phyloP scores from a whole-genome alignment of 2,329 filamentous ascomycete species.

The Beauveria medogensis region DNA sequence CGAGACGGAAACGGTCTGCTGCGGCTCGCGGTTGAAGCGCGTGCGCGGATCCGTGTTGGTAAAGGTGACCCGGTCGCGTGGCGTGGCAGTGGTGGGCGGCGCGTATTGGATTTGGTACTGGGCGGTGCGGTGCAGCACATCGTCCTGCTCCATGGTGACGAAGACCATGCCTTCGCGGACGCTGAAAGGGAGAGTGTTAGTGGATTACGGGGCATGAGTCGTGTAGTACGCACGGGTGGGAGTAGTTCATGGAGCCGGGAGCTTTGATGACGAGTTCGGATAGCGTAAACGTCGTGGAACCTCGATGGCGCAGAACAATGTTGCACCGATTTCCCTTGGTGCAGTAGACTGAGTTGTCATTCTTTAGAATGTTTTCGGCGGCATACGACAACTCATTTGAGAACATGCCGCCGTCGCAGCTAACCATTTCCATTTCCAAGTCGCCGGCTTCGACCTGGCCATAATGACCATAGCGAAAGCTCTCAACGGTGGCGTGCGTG shows the following conservation, averaged over 20 bases:
- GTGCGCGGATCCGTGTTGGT: not conserved
- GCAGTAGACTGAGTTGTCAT: slow-evolving; percentile 81
- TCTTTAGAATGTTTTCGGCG: slow-evolving; percentile 73
- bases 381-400: slow-evolving; percentile 56
- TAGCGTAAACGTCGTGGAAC: slow-evolving; percentile 70
- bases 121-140: slow-evolving; percentile 63
- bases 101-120: slow-evolving; percentile 67
- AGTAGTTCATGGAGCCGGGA: slow-evolving; percentile 65
- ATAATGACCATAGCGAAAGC: slow-evolving; percentile 74
- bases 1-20: slow-evolving; percentile 41
- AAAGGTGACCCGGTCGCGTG: not conserved
- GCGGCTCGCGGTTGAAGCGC: slow-evolving; percentile 13
- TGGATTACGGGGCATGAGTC: not conserved
- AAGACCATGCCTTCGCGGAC: slow-evolving; percentile 91
- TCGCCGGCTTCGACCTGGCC: slow-evolving; percentile 80
- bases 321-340: slow-evolving; percentile 85
- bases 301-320: slow-evolving; percentile 74
- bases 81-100: slow-evolving; percentile 7
- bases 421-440: slow-evolving; percentile 79
- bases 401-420: slow-evolving; percentile 75
- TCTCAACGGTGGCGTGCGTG: slow-evolving; percentile 38
- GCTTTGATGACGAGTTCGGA: slow-evolving; percentile 84
- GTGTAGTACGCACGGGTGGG: slow-evolving; percentile 64
- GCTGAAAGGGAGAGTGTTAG: slow-evolving; percentile 34
- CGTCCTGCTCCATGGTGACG: slow-evolving; percentile 74